These are phyloP conservation scores for Boehmeria nivea DNA, from an alignment of 306 rosid species.

Conservation along the genomic window DNA sequence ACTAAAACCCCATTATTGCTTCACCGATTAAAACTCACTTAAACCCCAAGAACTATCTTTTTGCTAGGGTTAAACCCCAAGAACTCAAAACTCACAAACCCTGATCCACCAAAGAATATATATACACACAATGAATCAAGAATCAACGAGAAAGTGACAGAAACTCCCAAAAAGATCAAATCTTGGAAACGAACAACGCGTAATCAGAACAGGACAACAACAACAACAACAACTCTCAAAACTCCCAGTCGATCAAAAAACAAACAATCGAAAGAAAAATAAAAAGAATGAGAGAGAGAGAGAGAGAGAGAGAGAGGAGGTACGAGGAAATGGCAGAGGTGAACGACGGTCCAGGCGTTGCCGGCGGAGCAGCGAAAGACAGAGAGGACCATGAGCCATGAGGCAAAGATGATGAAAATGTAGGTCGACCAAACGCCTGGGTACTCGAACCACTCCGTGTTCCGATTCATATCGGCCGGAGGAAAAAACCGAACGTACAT, in stretches of 20 bases:
- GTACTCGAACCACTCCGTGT: constrained; percentile 45
- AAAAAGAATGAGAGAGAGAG: no score
- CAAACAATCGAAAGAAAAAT: no score
- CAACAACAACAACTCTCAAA: neutral
- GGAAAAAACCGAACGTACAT: constrained; percentile 38
- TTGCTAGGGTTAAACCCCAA: no score
- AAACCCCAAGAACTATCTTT: no score
- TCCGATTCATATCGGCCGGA: constrained; percentile 45
- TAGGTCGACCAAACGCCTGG: constrained; percentile 44
- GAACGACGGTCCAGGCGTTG: constrained; percentile 45
- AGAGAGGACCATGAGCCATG: constrained; percentile 36
- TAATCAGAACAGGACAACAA: neutral
- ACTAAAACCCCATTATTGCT: no score
- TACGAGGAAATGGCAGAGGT: constrained; percentile 38
- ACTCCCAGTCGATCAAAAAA: no score
- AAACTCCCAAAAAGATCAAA: no score
- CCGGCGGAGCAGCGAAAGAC: constrained; percentile 34
- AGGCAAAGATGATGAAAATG: constrained; percentile 36
- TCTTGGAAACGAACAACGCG: neutral
- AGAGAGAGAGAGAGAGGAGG: neutral
- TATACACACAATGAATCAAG: no score
- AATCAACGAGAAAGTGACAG: no score
- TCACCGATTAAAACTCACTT: no score
- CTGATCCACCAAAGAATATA: no score
- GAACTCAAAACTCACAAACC: no score